phyloP scores from a whole-genome alignment of 805 yeast species.

The Candida palmyrensis region DNA sequence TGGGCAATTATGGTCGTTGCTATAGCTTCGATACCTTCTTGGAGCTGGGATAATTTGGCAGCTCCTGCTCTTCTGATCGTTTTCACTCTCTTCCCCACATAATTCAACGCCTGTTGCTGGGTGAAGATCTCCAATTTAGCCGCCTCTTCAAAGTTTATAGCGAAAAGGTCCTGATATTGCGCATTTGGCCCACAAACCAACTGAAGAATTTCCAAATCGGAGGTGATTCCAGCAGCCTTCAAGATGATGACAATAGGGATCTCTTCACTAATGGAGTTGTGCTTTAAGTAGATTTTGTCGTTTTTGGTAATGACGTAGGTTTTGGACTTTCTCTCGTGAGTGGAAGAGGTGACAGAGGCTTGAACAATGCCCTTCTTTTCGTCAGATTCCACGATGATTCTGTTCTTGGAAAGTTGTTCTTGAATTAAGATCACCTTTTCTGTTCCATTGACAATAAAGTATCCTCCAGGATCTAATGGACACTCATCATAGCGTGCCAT shows the following conservation, averaged over 20 bases:
- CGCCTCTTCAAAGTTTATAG: conserved; percentile 91
- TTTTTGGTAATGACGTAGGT: conserved; percentile 93
- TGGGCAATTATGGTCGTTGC: conserved; percentile 97
- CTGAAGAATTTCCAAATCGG: conserved; percentile 91
- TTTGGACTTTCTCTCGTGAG: conserved; percentile 97
- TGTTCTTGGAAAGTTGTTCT: conserved; percentile 93
- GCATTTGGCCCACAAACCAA: conserved; percentile 89
- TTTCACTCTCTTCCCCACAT: conserved; percentile 85
- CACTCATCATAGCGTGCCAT: conserved; percentile 93
- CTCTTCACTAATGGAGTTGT: conserved; percentile 93
- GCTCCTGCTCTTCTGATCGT: conserved; percentile 84
- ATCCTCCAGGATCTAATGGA: conserved; percentile 98
- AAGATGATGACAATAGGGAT: conserved; percentile 89
- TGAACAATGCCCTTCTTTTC: conserved; percentile 91
- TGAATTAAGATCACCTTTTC: conserved; percentile 96
- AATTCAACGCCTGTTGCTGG: conserved; percentile 90
- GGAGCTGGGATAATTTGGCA: conserved; percentile 72
- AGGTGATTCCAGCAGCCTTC: conserved; percentile 91
- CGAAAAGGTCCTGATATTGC: conserved; percentile 85
- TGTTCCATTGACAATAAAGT: conserved; percentile 95
- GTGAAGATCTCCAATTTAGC: conserved; percentile 80
- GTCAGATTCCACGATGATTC: conserved; percentile 97
- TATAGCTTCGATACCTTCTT: conserved; percentile 95
- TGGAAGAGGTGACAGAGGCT: conserved; percentile 96
- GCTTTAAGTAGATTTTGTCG: conserved; percentile 84